A percentile compares a stretch with the other conserved stretches of the same genome.
phyloP scores from a whole-genome alignment of 139 green algal genomes.

The Ulvella scutata region DNA sequence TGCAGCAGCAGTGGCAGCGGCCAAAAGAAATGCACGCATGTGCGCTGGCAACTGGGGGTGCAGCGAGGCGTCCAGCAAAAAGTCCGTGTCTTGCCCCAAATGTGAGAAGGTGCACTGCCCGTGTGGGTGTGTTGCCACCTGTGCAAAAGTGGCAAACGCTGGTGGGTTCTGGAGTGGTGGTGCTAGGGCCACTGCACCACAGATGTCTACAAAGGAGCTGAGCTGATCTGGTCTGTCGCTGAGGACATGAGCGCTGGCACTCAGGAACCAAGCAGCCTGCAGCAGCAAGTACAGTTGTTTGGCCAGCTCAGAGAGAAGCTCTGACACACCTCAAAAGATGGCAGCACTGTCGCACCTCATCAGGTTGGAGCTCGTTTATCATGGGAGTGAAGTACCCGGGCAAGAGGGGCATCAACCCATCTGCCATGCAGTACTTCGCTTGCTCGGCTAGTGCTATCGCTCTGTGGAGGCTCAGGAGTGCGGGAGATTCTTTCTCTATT shows the following conservation, averaged over 20 bases:
- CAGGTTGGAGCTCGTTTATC: background rate
- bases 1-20: background rate
- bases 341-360: background rate
- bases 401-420: background rate
- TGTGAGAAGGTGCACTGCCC: background rate
- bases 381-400: background rate
- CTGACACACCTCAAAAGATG: no score
- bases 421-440: background rate
- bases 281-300: background rate
- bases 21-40: background rate
- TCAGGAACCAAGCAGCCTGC: constrained; percentile 1
- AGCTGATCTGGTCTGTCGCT: background rate
- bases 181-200: background rate
- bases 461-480: background rate
- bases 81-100: background rate
- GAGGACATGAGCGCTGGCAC: background rate
- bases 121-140: background rate
- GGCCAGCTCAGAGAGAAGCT: background rate
- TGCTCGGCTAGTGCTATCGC: background rate
- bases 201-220: background rate
- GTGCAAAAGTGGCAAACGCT: background rate
- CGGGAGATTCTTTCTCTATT: background rate
- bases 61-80: background rate
- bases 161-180: background rate
- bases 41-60: background rate